Percentiles rank a stretch among this genome's conserved stretches.
Evolutionary conservation across 768 basidiomycete genomes (phyloP).

Genomic region (Russula virescens): DNA sequence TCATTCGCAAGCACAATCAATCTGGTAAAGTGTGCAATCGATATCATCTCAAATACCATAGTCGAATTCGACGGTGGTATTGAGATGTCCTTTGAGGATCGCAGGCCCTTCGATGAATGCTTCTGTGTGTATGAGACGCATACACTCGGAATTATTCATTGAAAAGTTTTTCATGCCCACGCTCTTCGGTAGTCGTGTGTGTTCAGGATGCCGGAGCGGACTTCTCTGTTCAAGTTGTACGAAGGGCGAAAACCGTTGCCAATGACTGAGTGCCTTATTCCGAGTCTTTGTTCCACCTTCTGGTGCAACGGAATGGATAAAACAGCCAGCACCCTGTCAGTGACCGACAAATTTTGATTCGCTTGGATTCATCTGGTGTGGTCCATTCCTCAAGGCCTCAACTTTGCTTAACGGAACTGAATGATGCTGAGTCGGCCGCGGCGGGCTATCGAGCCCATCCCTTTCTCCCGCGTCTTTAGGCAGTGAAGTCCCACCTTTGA

Average conservation of each 20-base stretch:
- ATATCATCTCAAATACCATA: too few species aligned
- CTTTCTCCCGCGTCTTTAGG: too few species aligned
- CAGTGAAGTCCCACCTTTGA: not conserved
- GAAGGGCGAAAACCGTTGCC: constrained; percentile 9
- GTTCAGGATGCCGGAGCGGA: constrained; percentile 9
- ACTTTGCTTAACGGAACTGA: not conserved
- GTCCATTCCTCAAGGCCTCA: not conserved
- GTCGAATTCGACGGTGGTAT: too few species aligned
- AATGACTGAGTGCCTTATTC: constrained; percentile 8
- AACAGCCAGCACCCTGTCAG: too few species aligned
- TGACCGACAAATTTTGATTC: constrained; percentile 5
- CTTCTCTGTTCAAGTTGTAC: constrained; percentile 8
- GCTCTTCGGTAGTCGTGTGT: not conserved
- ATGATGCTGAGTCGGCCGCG: not conserved
- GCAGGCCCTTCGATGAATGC: too few species aligned
- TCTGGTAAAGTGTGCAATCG: too few species aligned
- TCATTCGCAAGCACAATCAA: too few species aligned
- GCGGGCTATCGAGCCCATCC: not conserved
- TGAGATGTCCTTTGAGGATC: too few species aligned
- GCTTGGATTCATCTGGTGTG: not conserved
- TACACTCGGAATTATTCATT: too few species aligned
- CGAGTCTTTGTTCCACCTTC: too few species aligned
- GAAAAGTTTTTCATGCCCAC: not conserved
- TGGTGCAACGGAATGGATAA: too few species aligned
- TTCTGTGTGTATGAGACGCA: too few species aligned